phyloP scores from a whole-genome alignment of 2,329 filamentous ascomycete genomes.

The Colletotrichum sp. region DNA sequence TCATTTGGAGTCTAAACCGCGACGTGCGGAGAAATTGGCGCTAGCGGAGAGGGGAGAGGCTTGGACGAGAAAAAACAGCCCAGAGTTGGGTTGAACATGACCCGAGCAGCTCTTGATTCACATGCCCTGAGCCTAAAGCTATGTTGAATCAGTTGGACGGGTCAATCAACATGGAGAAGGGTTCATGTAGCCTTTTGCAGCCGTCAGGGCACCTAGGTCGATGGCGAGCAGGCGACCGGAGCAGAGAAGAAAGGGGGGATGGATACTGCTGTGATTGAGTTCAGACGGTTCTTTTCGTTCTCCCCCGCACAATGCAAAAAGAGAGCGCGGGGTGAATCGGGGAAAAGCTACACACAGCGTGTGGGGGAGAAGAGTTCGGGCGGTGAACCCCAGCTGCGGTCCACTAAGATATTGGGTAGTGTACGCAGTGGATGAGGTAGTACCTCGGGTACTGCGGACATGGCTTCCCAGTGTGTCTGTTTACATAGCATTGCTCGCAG shows the following conservation, averaged over 20 bases:
- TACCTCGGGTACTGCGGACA: neutral
- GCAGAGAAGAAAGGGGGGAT: neutral
- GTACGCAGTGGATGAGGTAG: no score
- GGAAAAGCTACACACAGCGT: neutral
- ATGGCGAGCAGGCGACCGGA: neutral
- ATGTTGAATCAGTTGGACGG: neutral
- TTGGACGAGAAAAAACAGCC: neutral
- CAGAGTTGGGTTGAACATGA: neutral
- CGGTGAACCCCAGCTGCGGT: neutral
- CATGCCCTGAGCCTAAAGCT: neutral
- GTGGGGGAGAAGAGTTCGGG: neutral
- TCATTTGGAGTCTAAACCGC: slow-evolving; percentile 7
- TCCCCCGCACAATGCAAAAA: neutral
- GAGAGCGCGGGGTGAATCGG: slow-evolving; percentile 1
- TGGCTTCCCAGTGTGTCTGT: neutral
- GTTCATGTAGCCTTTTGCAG: neutral
- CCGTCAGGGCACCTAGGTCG: neutral
- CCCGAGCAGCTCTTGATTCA: neutral
- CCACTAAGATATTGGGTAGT: neutral
- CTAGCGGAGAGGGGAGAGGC: neutral
- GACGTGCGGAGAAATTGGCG: slow-evolving; percentile 1
- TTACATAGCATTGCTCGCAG: neutral
- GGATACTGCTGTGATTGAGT: neutral
- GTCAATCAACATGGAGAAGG: neutral
- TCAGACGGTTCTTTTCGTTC: neutral